Evolutionary conservation across 352 stramenopile species (phyloP), one percentile per base, ranked within the genome.

Genomic region (Globisporangium heterothallicum): DNA sequence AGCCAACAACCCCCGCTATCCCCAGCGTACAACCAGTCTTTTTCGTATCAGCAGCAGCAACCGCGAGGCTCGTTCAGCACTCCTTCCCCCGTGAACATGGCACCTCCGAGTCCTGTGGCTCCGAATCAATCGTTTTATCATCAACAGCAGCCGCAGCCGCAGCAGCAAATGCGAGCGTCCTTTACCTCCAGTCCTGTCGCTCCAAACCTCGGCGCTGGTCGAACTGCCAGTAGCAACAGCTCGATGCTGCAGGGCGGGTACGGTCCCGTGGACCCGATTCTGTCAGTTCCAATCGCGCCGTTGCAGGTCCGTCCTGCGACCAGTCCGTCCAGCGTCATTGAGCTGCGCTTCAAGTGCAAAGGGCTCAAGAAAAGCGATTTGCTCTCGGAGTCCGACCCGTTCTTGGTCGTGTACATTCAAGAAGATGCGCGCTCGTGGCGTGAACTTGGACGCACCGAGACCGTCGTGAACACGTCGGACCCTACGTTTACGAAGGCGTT

Each of bases 401-500:
- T 90, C 55, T 56, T 90, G 36, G 76, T 90, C 42, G 48, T 87
- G 10, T 90, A 90, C 63, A 56, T 85, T 41, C 70, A 90, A 27
- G 76, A 87, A 58, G 61, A 56, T 10, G 56, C 47, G 3, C 59
- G 49, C 32, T 61, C 55, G 6, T 93, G 83, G 83, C 66, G 64
- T 9, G 80, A 94, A 49, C 38, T 94, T 32, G 80, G 83, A 19
- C 72, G 80, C 53, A 94, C 83, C 3, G 83, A 94, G 63, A 88
- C 84, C 3, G 71, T 92, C 12, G 42, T 63, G 6, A 92, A 94
- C 52, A 76, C 66, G 3, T 50, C 77, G 8, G 70, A 87, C 48
- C 83, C 83, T 55, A 74, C 57, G 14, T 94, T 92, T 58, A 78
- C 77, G 42, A 86, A 68, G 24, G 70, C 70, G 6, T 78, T 94